These are phyloP conservation scores for Trichoderma brevicompactum DNA, from an alignment of 2,329 filamentous ascomycete genomes.

Conservation along the genomic window DNA sequence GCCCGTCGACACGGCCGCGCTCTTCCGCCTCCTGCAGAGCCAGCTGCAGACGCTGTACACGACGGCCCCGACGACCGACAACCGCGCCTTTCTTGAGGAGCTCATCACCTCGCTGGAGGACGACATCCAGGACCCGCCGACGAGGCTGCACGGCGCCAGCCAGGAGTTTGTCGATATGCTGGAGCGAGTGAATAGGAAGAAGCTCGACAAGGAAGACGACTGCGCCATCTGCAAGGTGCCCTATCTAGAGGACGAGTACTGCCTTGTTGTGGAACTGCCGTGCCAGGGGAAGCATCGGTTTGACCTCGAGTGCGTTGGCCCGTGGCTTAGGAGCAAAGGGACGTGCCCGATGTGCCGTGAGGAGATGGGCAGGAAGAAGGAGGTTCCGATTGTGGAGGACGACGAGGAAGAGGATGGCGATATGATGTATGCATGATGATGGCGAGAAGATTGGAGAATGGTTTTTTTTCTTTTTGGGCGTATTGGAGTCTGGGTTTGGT, in stretches of 20 bases:
- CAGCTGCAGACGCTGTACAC: conserved; percentile 58
- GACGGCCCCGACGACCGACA: conserved; percentile 54
- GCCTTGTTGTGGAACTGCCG: conserved; percentile 66
- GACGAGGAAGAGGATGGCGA: conserved; percentile 58
- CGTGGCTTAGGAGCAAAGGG: conserved; percentile 67
- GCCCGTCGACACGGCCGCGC: conserved; percentile 60
- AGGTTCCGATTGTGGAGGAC: conserved; percentile 49
- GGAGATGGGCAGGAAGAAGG: conserved; percentile 61
- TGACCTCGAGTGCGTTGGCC: conserved; percentile 69
- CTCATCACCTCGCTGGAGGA: conserved; percentile 54
- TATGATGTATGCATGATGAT: conserved; percentile 46
- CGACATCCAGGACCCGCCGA: conserved; percentile 58
- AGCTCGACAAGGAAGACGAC: conserved; percentile 54
- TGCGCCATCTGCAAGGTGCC: conserved; percentile 68
- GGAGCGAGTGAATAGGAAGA: conserved; percentile 60
- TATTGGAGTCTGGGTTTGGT: conserved; percentile 33
- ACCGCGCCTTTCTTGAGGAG: conserved; percentile 54
- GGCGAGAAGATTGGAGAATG: background rate
- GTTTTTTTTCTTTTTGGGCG: conserved; percentile 38
- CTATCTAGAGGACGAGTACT: conserved; percentile 65
- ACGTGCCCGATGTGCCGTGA: conserved; percentile 67
- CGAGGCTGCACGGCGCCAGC: conserved; percentile 56
- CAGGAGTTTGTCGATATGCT: conserved; percentile 64
- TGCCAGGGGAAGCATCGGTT: conserved; percentile 63
- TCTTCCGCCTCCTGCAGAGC: conserved; percentile 62